Percentiles rank a stretch among this genome's conserved stretches.
phyloP scores from a whole-genome alignment of 805 yeast genomes.

The Schizosaccharomyces osmophilus region DNA sequence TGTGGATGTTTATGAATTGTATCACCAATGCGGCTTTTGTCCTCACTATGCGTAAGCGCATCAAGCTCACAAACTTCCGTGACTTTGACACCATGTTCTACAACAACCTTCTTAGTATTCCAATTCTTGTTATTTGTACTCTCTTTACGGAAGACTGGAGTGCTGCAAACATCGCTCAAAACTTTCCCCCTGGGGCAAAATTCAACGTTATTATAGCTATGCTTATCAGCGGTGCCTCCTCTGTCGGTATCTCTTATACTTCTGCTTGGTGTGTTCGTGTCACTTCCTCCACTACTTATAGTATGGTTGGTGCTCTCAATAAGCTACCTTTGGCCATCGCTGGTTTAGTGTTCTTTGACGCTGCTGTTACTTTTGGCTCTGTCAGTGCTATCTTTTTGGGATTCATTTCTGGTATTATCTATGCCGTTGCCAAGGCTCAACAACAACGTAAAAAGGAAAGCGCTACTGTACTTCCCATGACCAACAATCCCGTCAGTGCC shows the following conservation, averaged over 20 bases:
- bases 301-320: conserved; percentile 98
- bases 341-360: conserved; percentile 84
- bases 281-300: conserved; percentile 91
- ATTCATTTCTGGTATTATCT: conserved; percentile 83
- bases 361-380: conserved; percentile 80
- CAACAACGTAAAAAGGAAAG: conserved; percentile 26
- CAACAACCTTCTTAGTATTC: conserved; percentile 83
- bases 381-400: conserved; percentile 80
- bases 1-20: conserved; percentile 95
- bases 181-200: conserved; percentile 57
- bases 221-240: conserved; percentile 78
- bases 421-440: conserved; percentile 85
- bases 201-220: conserved; percentile 50
- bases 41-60: conserved; percentile 87
- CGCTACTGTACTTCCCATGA: conserved; percentile 4
- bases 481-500: conserved; percentile 1
- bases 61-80: conserved; percentile 85
- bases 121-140: conserved; percentile 57
- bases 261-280: conserved; percentile 99
- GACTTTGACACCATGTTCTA: conserved; percentile 53
- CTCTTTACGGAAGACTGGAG: conserved; percentile 84
- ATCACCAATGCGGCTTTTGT: conserved; percentile 84
- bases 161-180: conserved; percentile 39
- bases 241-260: conserved; percentile 94
- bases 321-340: conserved; percentile 91